Evolutionary conservation across 2,329 filamentous ascomycete species (phyloP).

Genomic region (Ceratocystis cubensis): DNA sequence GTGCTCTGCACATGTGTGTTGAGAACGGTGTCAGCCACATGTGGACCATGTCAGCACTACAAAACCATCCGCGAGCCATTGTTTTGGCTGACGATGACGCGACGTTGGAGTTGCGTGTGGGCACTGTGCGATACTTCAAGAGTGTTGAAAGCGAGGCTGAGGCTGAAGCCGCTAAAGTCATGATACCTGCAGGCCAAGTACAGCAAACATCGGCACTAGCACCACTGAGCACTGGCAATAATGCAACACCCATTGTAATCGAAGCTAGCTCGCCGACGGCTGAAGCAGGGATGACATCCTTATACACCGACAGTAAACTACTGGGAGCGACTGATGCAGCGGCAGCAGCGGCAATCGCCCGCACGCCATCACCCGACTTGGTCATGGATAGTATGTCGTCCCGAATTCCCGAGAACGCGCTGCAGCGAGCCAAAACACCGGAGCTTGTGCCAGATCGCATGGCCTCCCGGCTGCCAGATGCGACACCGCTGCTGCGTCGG

Average conservation of each 20-base stretch:
- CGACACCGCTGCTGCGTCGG: slow-evolving; percentile 32
- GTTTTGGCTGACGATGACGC: slow-evolving; percentile 75
- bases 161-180: slow-evolving; percentile 36
- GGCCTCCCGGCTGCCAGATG: slow-evolving; percentile 43
- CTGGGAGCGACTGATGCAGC: not conserved
- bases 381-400: slow-evolving; percentile 19
- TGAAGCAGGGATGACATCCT: not conserved
- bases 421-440: slow-evolving; percentile 41
- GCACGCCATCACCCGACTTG: slow-evolving; percentile 38
- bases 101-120: slow-evolving; percentile 58
- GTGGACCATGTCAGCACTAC: slow-evolving; percentile 75
- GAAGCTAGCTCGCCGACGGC: slow-evolving; percentile 31
- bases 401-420: slow-evolving; percentile 30
- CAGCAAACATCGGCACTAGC: not conserved
- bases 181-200: not conserved
- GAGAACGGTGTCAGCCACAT: slow-evolving; percentile 78
- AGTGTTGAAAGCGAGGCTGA: slow-evolving; percentile 52
- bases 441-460: slow-evolving; percentile 52
- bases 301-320: not conserved
- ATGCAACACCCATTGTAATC: slow-evolving; percentile 32
- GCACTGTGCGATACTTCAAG: slow-evolving; percentile 63
- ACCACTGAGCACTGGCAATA: slow-evolving; percentile 20
- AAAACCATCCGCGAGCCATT: slow-evolving; percentile 69
- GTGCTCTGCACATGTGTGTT: slow-evolving; percentile 66
- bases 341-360: slow-evolving; percentile 22